Evolutionary conservation across 176 grass and related monocot genomes (phyloP), one percentile per base, ranked within the genome.

Genomic region (Miscanthus lutarioriparius): DNA sequence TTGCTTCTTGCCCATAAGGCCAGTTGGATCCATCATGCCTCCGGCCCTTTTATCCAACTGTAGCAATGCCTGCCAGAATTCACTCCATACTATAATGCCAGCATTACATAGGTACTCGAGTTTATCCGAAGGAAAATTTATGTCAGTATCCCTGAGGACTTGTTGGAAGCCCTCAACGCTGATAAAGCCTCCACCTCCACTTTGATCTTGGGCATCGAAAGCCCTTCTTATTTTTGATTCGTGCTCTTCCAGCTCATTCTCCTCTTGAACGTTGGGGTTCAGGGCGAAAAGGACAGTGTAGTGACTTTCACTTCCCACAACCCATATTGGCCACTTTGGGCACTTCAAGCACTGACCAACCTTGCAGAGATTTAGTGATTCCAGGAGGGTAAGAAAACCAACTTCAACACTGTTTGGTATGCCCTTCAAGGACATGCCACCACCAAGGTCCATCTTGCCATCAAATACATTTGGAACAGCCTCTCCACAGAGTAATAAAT

Each of bases 381-480:
- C 97, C 77, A 99, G 77, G 80, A 99, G 93, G 78, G 93, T 92
- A 65, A 99, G 90, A 82, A 99, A 99, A 65, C 97, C 97, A 80
- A 99, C 93, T 82, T 99, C 91, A 37, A 94, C 93, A 51, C 40
- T 74, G 25, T 82, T 87, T 53, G 97, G 89, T 85, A 99, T 94
- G 40, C 97, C 93, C 79, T 99, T 99, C 38, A 99, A 87, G 88
- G 86, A 94, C 97, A 96, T 99, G 72, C 90, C 97, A 19, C 97
- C 97, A 64, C 96, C 96, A 85, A 96, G 87, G 77, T 99, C 97
- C 97, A 99, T 96, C 76, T 91, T 94, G 44, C 86, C 97, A 89
- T 99, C 97, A 89, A 99, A 99, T 77, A 99, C 97, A 96, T 99
- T 99, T 72, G 97, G 90, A 15, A 91, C 97, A n/a, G 97, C 97